These are phyloP conservation scores for Claviceps pazoutovae DNA, from an alignment of 2,329 filamentous ascomycete genomes.

Conservation along the genomic window DNA sequence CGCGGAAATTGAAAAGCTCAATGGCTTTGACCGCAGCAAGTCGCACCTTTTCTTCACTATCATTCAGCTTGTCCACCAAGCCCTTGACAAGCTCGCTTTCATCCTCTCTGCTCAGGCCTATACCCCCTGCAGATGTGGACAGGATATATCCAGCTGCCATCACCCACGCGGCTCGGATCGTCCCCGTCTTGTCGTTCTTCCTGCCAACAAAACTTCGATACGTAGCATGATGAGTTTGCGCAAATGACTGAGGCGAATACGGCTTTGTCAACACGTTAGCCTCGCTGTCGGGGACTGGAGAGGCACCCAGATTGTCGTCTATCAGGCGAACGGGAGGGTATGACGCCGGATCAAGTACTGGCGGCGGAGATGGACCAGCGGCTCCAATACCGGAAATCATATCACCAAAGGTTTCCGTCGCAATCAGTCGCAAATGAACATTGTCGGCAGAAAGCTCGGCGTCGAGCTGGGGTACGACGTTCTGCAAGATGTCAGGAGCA, in stretches of 20 bases:
- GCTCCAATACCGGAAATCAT: slow-evolving; percentile 90
- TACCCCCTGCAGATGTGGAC: slow-evolving; percentile 79
- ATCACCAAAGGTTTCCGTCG: slow-evolving; percentile 88
- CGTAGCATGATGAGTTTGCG: slow-evolving; percentile 61
- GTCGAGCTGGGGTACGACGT: slow-evolving; percentile 87
- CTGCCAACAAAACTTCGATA: slow-evolving; percentile 79
- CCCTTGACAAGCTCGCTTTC: slow-evolving; percentile 60
- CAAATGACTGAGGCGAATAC: slow-evolving; percentile 77
- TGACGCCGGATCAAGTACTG: slow-evolving; percentile 62
- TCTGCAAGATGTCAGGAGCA: slow-evolving; percentile 73
- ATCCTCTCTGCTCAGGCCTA: slow-evolving; percentile 73
- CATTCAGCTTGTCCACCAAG: slow-evolving; percentile 68
- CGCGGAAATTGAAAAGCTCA: slow-evolving; percentile 63
- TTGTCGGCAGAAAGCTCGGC: slow-evolving; percentile 87
- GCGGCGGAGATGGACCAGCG: slow-evolving; percentile 64
- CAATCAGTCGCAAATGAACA: slow-evolving; percentile 68
- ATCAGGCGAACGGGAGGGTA: slow-evolving; percentile 65
- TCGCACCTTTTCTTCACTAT: slow-evolving; percentile 83
- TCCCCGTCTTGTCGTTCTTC: slow-evolving; percentile 70
- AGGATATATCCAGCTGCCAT: slow-evolving; percentile 74
- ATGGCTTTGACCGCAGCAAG: slow-evolving; percentile 79
- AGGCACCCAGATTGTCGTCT: slow-evolving; percentile 34
- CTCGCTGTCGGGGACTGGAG: slow-evolving; percentile 23
- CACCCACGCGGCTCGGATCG: slow-evolving; percentile 77
- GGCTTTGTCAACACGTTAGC: slow-evolving; percentile 63